These are phyloP conservation scores for Akanthomyces dipterigenus DNA, from an alignment of 2,329 filamentous ascomycete species.

Conservation along the genomic window DNA sequence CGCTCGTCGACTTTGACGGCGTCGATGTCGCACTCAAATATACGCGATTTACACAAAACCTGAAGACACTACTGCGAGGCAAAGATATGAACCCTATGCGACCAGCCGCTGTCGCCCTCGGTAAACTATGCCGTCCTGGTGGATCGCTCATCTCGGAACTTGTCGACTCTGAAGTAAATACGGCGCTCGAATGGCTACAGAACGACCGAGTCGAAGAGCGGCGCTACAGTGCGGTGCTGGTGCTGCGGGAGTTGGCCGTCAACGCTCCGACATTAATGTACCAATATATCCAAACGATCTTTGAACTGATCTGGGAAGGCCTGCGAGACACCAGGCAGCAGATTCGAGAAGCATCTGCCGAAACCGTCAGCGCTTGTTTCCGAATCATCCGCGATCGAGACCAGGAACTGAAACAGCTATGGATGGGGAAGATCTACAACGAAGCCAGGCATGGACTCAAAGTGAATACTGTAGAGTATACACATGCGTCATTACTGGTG, in stretches of 20 bases:
- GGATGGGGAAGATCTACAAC: conserved; percentile 86
- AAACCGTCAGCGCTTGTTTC: conserved; percentile 92
- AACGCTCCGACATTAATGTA: conserved; percentile 96
- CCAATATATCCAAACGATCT: conserved; percentile 87
- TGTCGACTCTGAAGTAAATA: conserved; percentile 94
- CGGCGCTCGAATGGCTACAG: conserved; percentile 92
- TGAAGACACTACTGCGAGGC: conserved; percentile 80
- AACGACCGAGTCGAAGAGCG: conserved; percentile 90
- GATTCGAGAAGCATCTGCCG: conserved; percentile 84
- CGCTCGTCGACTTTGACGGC: conserved; percentile 91
- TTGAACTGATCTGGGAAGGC: conserved; percentile 94
- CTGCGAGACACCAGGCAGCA: conserved; percentile 83
- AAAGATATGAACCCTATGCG: conserved; percentile 90
- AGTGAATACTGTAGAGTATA: conserved; percentile 73
- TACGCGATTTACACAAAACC: conserved; percentile 84
- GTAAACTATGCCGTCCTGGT: conserved; percentile 84
- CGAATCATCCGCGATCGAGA: conserved; percentile 93
- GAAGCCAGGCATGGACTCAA: conserved; percentile 77
- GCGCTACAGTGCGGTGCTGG: conserved; percentile 85
- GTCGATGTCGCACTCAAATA: conserved; percentile 92
- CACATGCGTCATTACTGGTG: conserved; percentile 90
- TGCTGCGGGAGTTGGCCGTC: conserved; percentile 81
- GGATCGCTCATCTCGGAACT: conserved; percentile 91
- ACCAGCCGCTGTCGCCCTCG: conserved; percentile 79
- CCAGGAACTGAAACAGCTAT: conserved; percentile 74